phyloP scores from a whole-genome alignment of 2,329 filamentous ascomycete species.

The Ceratocystis papillata region DNA sequence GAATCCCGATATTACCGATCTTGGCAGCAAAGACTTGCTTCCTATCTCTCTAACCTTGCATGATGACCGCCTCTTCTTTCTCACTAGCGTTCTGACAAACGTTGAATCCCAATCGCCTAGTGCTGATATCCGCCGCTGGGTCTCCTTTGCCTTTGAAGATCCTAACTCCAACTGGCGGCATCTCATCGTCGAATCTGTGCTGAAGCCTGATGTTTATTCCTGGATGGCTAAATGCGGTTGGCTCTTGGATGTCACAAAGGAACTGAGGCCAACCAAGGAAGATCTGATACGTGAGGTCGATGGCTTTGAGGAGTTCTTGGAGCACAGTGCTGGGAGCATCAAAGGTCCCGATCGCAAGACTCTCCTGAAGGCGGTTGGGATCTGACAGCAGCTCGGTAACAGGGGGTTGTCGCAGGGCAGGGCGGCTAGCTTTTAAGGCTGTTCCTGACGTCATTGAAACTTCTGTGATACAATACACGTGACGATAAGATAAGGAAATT shows the following conservation, averaged over 20 bases:
- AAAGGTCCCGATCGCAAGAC: constrained; percentile 15
- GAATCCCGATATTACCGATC: neutral
- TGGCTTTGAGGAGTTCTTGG: constrained; percentile 16
- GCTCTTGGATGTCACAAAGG: constrained; percentile 17
- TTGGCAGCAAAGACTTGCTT: neutral
- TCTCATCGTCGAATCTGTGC: constrained; percentile 19
- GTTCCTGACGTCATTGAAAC: constrained; percentile 3
- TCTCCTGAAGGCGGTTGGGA: constrained; percentile 9
- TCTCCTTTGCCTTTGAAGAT: constrained; percentile 22
- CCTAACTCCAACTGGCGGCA: constrained; percentile 14
- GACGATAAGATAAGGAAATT: constrained; percentile 23
- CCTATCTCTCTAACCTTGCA: constrained; percentile 1
- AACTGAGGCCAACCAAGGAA: constrained; percentile 5
- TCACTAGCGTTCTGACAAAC: constrained; percentile 83
- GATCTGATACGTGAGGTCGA: constrained; percentile 16
- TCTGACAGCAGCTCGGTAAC: neutral
- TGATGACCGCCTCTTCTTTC: constrained; percentile 31
- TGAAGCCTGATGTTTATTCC: constrained; percentile 12
- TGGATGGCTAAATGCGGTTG: constrained; percentile 16
- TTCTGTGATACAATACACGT: constrained; percentile 2
- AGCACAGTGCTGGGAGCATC: neutral
- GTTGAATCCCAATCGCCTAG: constrained; percentile 47
- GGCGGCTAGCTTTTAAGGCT: neutral
- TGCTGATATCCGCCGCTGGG: constrained; percentile 20
- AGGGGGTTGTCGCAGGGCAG: neutral